Evolutionary conservation across 2,329 filamentous ascomycete species (phyloP).

Genomic region (Colletotrichum chrysophilum): DNA sequence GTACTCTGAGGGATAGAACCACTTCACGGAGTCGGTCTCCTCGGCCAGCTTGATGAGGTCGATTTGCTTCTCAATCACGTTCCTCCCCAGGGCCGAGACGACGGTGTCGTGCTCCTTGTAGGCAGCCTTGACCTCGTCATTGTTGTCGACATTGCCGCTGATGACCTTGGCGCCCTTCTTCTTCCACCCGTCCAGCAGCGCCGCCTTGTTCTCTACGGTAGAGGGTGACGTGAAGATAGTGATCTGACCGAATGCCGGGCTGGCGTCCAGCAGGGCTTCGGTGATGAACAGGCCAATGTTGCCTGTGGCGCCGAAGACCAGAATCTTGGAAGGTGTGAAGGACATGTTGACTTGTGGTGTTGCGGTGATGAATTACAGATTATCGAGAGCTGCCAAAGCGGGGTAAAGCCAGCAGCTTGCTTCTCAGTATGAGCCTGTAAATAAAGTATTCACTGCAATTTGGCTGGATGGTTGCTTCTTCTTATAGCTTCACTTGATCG

Average conservation of each 20-base stretch:
- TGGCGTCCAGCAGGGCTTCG: slow-evolving; percentile 37
- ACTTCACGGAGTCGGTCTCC: slow-evolving; percentile 55
- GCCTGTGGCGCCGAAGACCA: slow-evolving; percentile 43
- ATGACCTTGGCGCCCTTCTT: slow-evolving; percentile 28
- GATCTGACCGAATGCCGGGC: slow-evolving; percentile 36
- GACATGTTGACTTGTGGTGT: neutral
- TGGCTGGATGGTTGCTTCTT: neutral
- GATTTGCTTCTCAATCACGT: slow-evolving; percentile 65
- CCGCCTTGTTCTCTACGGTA: slow-evolving; percentile 23
- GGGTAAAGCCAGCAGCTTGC: neutral
- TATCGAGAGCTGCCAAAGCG: neutral
- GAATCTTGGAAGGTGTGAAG: slow-evolving; percentile 7
- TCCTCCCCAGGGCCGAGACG: slow-evolving; percentile 68
- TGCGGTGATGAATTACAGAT: neutral
- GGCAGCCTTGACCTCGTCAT: slow-evolving; percentile 54
- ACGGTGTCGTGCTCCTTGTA: slow-evolving; percentile 69
- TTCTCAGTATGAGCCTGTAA: neutral
- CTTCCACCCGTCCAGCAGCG: slow-evolving; percentile 24
- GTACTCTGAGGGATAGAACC: slow-evolving; percentile 73
- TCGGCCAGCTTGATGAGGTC: slow-evolving; percentile 66
- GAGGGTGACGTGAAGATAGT: slow-evolving; percentile 35
- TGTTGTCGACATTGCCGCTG: slow-evolving; percentile 40
- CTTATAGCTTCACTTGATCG: neutral
- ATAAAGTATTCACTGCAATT: neutral
- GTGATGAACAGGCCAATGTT: slow-evolving; percentile 47